These are phyloP conservation scores for Candida sakaeoensis DNA, from an alignment of 805 yeast genomes.

Conservation along the genomic window DNA sequence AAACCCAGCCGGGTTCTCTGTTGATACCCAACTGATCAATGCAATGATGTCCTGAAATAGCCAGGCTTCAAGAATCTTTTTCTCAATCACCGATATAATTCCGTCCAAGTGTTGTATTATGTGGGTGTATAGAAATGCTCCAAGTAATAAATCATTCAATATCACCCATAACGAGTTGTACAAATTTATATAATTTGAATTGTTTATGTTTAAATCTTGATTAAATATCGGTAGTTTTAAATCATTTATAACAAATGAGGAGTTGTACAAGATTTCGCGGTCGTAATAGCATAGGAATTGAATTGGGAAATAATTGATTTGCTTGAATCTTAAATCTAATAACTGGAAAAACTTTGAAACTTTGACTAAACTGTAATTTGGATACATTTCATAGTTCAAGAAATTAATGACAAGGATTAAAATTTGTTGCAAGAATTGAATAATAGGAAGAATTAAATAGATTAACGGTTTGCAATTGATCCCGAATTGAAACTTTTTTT, in stretches of 20 bases:
- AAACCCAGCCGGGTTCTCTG: conserved; percentile 84
- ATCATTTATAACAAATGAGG: conserved; percentile 42
- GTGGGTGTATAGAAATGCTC: conserved; percentile 52
- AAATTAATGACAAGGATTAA: conserved; percentile 2
- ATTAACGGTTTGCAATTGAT: neutral
- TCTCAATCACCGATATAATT: conserved; percentile 20
- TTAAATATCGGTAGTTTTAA: conserved; percentile 34
- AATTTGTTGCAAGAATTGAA: conserved; percentile 6
- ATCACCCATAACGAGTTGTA: conserved; percentile 89
- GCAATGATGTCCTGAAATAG: conserved; percentile 44
- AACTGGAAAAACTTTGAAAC: conserved; percentile 70
- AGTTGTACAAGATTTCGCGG: conserved; percentile 32
- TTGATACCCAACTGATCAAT: conserved; percentile 70
- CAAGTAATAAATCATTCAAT: conserved; percentile 75
- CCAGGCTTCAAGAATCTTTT: conserved; percentile 30
- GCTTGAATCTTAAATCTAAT: conserved; percentile 71
- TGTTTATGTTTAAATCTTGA: conserved; percentile 34
- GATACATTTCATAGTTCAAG: conserved; percentile 7
- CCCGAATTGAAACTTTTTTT: neutral
- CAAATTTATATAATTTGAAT: conserved; percentile 63
- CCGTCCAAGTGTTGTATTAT: conserved; percentile 29
- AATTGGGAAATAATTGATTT: conserved; percentile 71
- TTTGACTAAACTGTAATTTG: conserved; percentile 30
- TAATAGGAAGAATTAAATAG: conserved; percentile 1
- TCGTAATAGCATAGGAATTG: conserved; percentile 64